phyloP scores from a whole-genome alignment of 2,329 filamentous ascomycete genomes.

The Harringtonia aguacate region DNA sequence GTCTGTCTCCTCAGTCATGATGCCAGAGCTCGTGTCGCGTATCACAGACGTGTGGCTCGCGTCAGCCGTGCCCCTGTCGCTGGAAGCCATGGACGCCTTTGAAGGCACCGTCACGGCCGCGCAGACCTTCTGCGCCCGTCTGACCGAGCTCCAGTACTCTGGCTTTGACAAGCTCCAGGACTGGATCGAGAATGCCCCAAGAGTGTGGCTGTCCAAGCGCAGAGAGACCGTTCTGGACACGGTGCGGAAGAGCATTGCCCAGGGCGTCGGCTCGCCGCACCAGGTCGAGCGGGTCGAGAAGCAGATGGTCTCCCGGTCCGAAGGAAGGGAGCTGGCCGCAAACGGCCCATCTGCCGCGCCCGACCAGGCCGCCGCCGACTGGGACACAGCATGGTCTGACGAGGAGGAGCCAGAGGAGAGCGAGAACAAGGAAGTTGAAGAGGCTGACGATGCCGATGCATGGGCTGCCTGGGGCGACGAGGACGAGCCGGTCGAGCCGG shows the following conservation, averaged over 20 bases:
- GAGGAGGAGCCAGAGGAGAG: conserved; percentile 37
- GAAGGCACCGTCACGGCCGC: conserved; percentile 58
- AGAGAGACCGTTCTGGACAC: conserved; percentile 68
- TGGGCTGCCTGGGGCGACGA: conserved; percentile 23
- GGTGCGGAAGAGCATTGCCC: conserved; percentile 57
- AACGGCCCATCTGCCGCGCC: conserved; percentile 34
- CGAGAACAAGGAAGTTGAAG: conserved; percentile 11
- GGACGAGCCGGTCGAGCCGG: conserved; percentile 16
- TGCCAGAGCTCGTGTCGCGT: conserved; percentile 56
- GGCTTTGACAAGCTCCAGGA: conserved; percentile 54
- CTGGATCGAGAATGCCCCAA: conserved; percentile 73
- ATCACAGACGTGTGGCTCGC: conserved; percentile 69
- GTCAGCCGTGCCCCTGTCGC: conserved; percentile 61
- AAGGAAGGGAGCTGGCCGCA: conserved; percentile 50
- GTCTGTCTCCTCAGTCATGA: conserved; percentile 56
- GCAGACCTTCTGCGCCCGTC: conserved; percentile 48
- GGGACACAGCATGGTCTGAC: conserved; percentile 74
- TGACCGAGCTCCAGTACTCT: conserved; percentile 54
- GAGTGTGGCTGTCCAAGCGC: conserved; percentile 77
- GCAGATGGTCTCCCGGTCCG: conserved; percentile 58
- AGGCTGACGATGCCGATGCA: conserved; percentile 25
- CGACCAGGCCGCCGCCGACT: conserved; percentile 46
- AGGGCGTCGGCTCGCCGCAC: conserved; percentile 52
- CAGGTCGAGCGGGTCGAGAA: conserved; percentile 78
- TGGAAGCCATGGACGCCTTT: conserved; percentile 62